Base-by-base conservation (phyloP, 805 yeast species). In the Barnettozyma vustinii region DNA sequence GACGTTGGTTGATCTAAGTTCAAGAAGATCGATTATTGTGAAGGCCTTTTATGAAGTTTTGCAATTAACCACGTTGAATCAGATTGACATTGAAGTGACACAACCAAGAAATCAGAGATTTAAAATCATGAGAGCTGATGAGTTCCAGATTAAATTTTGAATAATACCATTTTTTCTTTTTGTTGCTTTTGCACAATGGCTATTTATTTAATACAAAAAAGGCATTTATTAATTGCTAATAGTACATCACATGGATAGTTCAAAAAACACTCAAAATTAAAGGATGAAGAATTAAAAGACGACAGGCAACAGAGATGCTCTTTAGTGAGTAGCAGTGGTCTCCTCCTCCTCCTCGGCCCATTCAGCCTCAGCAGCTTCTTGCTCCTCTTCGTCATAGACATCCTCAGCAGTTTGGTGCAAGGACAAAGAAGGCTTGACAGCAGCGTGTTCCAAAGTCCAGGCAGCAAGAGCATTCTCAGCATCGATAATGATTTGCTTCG, bases 381-480 rank as follows among this genome's bases (percentile, higher is more conserved):
- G 70, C 46, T 77, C 84, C 48, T 68, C 77, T 51, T 73, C 74
- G 23, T 69, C 72, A 44, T 70, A 71, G 37, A 73, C 79, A 48
- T 80, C 83, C 58, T 79, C 83, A 55, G 77, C 69, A 54, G 75
- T 74, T 63, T 75, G 65, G 86, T 80, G 42, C 87, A 79, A 37
- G 16, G 51, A 48, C 65, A 86, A 76, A 55, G 92, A 80, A 67
- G 95, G 92, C 71, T 81, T 85, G 53, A 86, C 89, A 58, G 77
- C 87, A 59, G 95, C 92, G 50, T 82, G 72, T 62, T 86, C 94
- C 61, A 85, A 77, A 56, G 95, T 86, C 95, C 95, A 86, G 45
- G 84, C 75, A 56, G 87, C 85, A 66, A 86, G 76, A 49, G 94
- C 90, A 56, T 80, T 82, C 71, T 86, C 95, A 56, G 90, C 88